These are phyloP conservation scores for Cyclanthera cordifolia DNA, from an alignment of 306 rosid genomes.

Conservation along the genomic window DNA sequence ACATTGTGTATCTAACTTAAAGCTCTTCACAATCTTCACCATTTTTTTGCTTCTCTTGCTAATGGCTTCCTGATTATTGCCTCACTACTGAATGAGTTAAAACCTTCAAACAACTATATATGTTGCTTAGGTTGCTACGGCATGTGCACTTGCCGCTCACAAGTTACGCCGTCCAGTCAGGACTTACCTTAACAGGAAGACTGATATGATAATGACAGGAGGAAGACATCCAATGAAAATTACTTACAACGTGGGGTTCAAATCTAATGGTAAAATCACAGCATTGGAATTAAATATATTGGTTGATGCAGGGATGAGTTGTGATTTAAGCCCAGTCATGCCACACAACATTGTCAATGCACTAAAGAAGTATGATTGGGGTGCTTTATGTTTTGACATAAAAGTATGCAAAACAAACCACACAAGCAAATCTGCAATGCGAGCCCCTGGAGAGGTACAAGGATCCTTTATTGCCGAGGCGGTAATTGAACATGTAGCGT, in stretches of 20 bases:
- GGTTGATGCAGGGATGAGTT: conserved; percentile 59
- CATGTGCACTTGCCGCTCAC: conserved; percentile 89
- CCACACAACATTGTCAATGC: conserved; percentile 33
- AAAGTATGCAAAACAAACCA: conserved; percentile 81
- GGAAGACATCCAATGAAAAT: conserved; percentile 96
- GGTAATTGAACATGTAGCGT: conserved; percentile 76
- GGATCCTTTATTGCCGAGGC: conserved; percentile 92
- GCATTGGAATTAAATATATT: conserved; percentile 62
- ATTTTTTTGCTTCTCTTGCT: neutral
- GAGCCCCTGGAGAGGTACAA: conserved; percentile 81
- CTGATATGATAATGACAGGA: conserved; percentile 89
- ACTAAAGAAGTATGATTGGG: conserved; percentile 88
- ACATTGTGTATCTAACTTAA: neutral
- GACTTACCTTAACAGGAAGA: conserved; percentile 66
- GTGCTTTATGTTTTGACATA: conserved; percentile 67
- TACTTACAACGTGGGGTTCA: conserved; percentile 74
- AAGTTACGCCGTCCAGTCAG: conserved; percentile 66
- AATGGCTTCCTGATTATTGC: neutral
- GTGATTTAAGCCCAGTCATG: conserved; percentile 50
- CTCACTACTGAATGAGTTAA: neutral
- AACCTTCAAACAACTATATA: no score
- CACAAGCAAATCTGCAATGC: conserved; percentile 77
- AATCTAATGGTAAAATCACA: conserved; percentile 71
- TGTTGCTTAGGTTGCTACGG: conserved; percentile 47
- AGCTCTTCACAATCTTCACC: neutral